These are phyloP conservation scores for Neoascochyta sp. DNA, from an alignment of 2,329 filamentous ascomycete genomes.

Conservation along the genomic window DNA sequence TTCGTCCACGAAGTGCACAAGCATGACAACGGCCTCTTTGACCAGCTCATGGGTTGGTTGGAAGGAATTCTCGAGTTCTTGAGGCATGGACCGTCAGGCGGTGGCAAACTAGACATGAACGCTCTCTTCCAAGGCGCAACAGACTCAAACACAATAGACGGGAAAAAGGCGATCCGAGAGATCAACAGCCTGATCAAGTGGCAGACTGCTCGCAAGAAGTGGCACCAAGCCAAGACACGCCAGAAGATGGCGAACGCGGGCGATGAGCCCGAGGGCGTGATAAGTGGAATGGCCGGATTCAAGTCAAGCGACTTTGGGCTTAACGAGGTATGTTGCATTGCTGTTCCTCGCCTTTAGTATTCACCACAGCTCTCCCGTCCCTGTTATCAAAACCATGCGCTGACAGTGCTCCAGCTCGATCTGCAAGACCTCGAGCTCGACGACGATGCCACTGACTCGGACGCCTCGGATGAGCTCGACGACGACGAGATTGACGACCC, in stretches of 20 bases:
- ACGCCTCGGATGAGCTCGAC: conserved; percentile 50
- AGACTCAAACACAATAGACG: conserved; percentile 64
- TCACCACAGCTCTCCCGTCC: too few species aligned
- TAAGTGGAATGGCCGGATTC: conserved; percentile 54
- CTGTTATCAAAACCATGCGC: background rate
- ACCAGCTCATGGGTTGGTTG: conserved; percentile 94
- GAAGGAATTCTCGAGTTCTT: conserved; percentile 94
- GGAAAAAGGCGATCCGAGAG: conserved; percentile 68
- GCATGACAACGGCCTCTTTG: conserved; percentile 94
- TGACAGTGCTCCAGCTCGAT: conserved; percentile 53
- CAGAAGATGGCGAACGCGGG: conserved; percentile 94
- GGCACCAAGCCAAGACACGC: conserved; percentile 95
- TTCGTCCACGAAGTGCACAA: conserved; percentile 97
- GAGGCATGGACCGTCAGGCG: conserved; percentile 71
- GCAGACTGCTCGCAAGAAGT: conserved; percentile 95
- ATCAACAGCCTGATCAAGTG: conserved; percentile 84
- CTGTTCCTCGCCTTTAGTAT: too few species aligned
- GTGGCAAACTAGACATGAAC: conserved; percentile 90
- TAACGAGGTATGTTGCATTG: conserved; percentile 58
- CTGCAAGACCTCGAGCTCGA: conserved; percentile 81
- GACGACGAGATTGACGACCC: conserved; percentile 81
- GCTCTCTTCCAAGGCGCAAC: conserved; percentile 81
- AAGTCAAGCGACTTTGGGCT: conserved; percentile 84
- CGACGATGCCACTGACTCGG: conserved; percentile 60
- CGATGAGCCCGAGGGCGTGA: conserved; percentile 43